Evolutionary conservation across 1,139 yeast species (phyloP).

Genomic region (Pichia sp.): DNA sequence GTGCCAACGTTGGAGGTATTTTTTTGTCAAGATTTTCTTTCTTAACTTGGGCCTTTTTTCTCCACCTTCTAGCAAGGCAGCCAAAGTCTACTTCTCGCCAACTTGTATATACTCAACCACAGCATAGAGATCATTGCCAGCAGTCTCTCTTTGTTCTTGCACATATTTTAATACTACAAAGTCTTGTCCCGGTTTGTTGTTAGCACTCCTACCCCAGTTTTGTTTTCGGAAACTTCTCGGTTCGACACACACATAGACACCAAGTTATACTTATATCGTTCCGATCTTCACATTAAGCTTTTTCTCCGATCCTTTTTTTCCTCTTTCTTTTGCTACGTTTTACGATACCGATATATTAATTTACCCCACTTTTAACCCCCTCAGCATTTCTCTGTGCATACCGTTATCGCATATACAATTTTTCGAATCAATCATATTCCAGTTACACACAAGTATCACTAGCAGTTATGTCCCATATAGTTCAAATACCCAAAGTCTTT

Average conservation of each 20-base stretch:
- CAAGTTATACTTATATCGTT: background rate
- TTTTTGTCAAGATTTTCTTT: background rate
- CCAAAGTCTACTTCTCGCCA: background rate
- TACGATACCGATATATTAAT: background rate
- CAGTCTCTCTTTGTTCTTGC: background rate
- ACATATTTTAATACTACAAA: background rate
- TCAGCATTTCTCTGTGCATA: background rate
- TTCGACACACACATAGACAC: background rate
- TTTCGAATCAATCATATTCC: background rate
- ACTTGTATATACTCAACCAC: background rate
- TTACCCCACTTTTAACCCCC: background rate
- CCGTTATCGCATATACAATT: background rate
- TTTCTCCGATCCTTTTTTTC: background rate
- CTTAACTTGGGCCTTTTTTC: background rate
- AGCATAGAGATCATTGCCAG: background rate
- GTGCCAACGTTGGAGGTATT: background rate
- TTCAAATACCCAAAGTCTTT: slow-evolving; percentile 18
- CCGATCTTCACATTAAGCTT: background rate
- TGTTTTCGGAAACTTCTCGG: background rate
- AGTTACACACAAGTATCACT: background rate
- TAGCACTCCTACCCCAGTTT: background rate
- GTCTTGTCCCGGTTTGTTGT: background rate
- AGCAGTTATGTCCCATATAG: slow-evolving; percentile 13
- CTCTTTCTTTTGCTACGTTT: background rate
- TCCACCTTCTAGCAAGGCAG: background rate